Evolutionary conservation across 2,329 filamentous ascomycete genomes (phyloP).

Genomic region (Fusarium sacchari): DNA sequence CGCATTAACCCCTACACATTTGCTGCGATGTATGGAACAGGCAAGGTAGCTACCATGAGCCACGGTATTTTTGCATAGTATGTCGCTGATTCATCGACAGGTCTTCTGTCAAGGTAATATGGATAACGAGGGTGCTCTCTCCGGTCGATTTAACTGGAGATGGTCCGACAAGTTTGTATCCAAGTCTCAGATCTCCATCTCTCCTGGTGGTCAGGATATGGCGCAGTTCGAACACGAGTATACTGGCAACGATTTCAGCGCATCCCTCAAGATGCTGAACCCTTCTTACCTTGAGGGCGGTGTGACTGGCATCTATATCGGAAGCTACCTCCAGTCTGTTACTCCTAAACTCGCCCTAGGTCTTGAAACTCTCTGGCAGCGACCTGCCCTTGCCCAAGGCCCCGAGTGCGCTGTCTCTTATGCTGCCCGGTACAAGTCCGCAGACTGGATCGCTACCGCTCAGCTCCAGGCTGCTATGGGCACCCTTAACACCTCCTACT

Average conservation of each 20-base stretch:
- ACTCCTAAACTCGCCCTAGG: constrained; percentile 89
- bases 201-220: constrained; percentile 84
- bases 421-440: constrained; percentile 87
- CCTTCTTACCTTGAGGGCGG: constrained; percentile 93
- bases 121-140: constrained; percentile 90
- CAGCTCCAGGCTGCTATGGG: constrained; percentile 87
- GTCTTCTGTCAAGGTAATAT: constrained; percentile 95
- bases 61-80: constrained; percentile 11
- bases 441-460: constrained; percentile 91
- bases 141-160: constrained; percentile 91
- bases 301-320: constrained; percentile 93
- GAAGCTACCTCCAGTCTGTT: constrained; percentile 92
- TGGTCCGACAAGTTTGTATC: constrained; percentile 83
- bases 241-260: constrained; percentile 90
- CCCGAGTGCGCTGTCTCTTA: constrained; percentile 95
- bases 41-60: constrained; percentile 70
- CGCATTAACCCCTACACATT: constrained; percentile 94
- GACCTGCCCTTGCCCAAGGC: constrained; percentile 81
- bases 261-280: constrained; percentile 92
- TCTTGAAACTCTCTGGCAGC: constrained; percentile 94
- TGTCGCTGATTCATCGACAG: constrained; percentile 58
- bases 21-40: constrained; percentile 91
- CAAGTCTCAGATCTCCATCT: constrained; percentile 88
- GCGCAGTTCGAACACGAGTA: constrained; percentile 96
- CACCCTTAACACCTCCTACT: constrained; percentile 90